phyloP scores from a whole-genome alignment of 208 protist species.

The Trypanosoma boissoni region DNA sequence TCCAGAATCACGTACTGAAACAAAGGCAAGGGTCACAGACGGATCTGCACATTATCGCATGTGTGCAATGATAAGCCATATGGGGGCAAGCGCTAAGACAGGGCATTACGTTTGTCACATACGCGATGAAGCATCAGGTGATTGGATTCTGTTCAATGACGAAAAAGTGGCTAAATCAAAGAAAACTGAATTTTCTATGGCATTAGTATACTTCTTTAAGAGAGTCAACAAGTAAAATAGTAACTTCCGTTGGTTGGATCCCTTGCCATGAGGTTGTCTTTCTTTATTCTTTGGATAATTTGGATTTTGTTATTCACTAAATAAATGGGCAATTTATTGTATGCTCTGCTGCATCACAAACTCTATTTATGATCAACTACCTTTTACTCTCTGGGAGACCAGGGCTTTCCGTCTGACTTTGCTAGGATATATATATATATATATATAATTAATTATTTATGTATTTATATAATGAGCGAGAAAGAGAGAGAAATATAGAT shows the following conservation, averaged over 20 bases:
- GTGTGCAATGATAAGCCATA: constrained; percentile 90
- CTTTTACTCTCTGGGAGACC: no score
- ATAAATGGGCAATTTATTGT: no score
- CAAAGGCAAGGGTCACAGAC: constrained; percentile 26
- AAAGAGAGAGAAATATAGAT: no score
- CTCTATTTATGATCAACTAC: no score
- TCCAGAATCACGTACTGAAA: not conserved
- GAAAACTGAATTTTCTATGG: constrained; percentile 88
- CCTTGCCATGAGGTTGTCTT: not conserved
- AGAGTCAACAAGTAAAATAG: constrained; percentile 21
- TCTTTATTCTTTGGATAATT: not conserved
- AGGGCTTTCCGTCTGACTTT: no score
- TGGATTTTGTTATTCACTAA: no score
- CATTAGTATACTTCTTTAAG: constrained; percentile 92
- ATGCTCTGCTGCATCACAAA: no score
- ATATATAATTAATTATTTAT: no score
- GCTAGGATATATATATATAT: no score
- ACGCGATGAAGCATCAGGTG: constrained; percentile 50
- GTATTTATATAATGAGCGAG: no score
- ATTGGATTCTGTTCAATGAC: constrained; percentile 96
- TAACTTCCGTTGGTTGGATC: not conserved
- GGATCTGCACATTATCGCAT: constrained; percentile 67
- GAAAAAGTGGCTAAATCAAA: constrained; percentile 90
- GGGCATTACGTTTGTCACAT: constrained; percentile 93
- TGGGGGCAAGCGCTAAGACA: constrained; percentile 79